phyloP scores from a whole-genome alignment of 2,329 filamentous ascomycete species.

The Aspergillus sp. region DNA sequence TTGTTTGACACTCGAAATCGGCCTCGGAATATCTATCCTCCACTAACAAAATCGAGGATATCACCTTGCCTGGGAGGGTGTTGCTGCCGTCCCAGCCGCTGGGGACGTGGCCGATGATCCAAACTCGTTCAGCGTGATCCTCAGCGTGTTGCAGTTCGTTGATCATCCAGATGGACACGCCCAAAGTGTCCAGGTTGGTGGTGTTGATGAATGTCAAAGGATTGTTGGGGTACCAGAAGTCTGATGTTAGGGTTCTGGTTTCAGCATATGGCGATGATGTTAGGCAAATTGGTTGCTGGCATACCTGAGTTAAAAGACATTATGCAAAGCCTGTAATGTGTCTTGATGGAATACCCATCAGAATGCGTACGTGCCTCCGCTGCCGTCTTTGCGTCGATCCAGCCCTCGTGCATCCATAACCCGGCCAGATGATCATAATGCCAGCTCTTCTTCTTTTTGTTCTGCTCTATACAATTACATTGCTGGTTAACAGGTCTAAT shows the following conservation, averaged over 20 bases:
- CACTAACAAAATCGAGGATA: no score
- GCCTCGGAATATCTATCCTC: no score
- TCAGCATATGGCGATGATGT: no score
- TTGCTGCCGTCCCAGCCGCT: conserved; percentile 51
- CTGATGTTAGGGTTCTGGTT: conserved; percentile 1
- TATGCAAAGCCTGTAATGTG: conserved; percentile 45
- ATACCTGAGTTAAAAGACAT: conserved; percentile 46
- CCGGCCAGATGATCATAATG: conserved; percentile 50
- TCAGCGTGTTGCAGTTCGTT: conserved; percentile 47
- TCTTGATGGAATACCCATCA: conserved; percentile 48
- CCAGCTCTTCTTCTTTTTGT: conserved; percentile 38
- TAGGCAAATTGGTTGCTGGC: no score
- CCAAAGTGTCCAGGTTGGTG: conserved; percentile 43
- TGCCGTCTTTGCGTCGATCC: conserved; percentile 42
- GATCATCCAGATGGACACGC: conserved; percentile 44
- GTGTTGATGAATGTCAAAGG: conserved; percentile 47
- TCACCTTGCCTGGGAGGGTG: conserved; percentile 32
- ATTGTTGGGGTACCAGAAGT: conserved; percentile 30
- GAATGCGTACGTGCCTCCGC: conserved; percentile 46
- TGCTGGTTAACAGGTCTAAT: no score
- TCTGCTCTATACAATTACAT: no score
- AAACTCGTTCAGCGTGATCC: conserved; percentile 45
- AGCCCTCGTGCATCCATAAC: conserved; percentile 50
- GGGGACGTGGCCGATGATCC: conserved; percentile 49
- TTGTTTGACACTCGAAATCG: no score